phyloP scores from a whole-genome alignment of 2,329 filamentous ascomycete genomes.

The Penicillium sp. region DNA sequence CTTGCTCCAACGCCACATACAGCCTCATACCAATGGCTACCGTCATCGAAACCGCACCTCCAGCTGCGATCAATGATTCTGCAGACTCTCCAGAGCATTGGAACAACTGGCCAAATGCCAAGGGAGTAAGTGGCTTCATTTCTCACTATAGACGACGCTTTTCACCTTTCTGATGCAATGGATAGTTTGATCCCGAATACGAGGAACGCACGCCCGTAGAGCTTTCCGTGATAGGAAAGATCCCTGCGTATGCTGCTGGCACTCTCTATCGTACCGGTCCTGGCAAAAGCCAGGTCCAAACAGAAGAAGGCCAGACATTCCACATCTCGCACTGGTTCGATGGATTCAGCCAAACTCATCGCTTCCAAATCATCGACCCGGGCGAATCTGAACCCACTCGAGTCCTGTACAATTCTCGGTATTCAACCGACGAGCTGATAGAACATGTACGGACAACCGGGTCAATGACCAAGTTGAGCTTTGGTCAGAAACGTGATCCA shows the following conservation, averaged over 20 bases:
- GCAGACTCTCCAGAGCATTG: constrained; percentile 22
- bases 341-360: constrained; percentile 69
- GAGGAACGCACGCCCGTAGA: constrained; percentile 67
- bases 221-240: constrained; percentile 64
- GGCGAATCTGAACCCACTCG: constrained; percentile 36
- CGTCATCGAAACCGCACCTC: neutral
- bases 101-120: constrained; percentile 56
- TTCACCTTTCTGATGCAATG: neutral
- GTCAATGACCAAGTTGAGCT: constrained; percentile 59
- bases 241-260: constrained; percentile 72
- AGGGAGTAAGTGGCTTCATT: constrained; percentile 45
- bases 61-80: neutral
- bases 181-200: constrained; percentile 67
- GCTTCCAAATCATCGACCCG: constrained; percentile 65
- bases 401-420: constrained; percentile 72
- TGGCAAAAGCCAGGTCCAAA: constrained; percentile 65
- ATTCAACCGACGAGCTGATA: constrained; percentile 66
- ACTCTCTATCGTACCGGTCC: constrained; percentile 74
- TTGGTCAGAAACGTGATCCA: constrained; percentile 72
- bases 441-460: constrained; percentile 64
- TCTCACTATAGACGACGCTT: neutral
- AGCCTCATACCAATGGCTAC: constrained; percentile 8
- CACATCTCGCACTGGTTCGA: constrained; percentile 79
- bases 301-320: constrained; percentile 59
- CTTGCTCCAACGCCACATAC: neutral